phyloP scores from a whole-genome alignment of 352 stramenopile genomes.

The Globisporangium canariense region DNA sequence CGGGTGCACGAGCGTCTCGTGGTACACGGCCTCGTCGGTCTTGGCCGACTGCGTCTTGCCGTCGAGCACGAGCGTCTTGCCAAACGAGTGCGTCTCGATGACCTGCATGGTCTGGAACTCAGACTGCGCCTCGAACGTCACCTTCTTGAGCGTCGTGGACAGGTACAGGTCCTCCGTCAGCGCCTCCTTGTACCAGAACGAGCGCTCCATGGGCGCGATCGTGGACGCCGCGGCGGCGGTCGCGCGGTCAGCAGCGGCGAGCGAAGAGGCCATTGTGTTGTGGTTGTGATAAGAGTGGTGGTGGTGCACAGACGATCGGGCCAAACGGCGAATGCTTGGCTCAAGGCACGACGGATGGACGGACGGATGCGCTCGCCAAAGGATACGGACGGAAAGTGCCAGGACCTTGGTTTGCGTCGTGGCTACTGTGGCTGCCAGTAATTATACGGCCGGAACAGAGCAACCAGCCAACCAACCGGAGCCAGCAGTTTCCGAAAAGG shows the following conservation, averaged over 20 bases:
- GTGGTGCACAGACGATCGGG: not conserved
- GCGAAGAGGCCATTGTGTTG: conserved; percentile 8
- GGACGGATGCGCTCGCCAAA: conserved; percentile 3
- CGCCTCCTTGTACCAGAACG: conserved; percentile 86
- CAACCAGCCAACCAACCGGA: conserved; percentile 3
- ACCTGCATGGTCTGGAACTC: conserved; percentile 93
- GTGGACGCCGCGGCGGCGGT: conserved; percentile 30
- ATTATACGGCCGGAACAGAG: conserved; percentile 4
- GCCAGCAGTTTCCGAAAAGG: conserved; percentile 14
- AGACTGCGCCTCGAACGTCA: conserved; percentile 85
- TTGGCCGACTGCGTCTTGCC: conserved; percentile 93
- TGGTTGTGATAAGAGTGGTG: not conserved
- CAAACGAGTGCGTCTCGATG: conserved; percentile 91
- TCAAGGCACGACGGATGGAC: not conserved
- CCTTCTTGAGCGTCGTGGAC: conserved; percentile 85
- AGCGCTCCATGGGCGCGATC: conserved; percentile 56
- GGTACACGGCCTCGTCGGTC: conserved; percentile 94
- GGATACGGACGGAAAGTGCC: conserved; percentile 2
- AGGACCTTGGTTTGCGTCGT: not conserved
- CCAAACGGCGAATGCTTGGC: conserved; percentile 10
- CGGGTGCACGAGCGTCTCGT: conserved; percentile 94
- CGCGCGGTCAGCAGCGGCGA: conserved; percentile 5
- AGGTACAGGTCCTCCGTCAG: conserved; percentile 88
- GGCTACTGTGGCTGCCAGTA: not conserved
- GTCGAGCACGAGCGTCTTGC: conserved; percentile 94